Conservation (phyloP, 352 stramenopile species). For the Aphanomyces astaci region DNA sequence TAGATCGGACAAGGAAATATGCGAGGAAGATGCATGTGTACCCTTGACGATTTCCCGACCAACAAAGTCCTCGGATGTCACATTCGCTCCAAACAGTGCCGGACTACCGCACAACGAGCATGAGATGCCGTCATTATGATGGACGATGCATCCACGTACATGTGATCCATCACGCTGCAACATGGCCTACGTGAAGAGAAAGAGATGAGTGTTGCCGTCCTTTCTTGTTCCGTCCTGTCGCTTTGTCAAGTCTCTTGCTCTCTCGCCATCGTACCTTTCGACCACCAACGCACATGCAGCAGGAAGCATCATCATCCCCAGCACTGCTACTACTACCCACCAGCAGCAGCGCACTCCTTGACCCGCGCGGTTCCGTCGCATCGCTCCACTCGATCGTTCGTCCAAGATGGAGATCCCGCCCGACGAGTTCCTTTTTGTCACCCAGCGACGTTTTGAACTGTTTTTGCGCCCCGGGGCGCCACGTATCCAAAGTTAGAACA, state of each 20-base stretch:
- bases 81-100: conserved; percentile 15
- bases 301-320: background rate
- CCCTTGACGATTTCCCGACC: conserved; percentile 6
- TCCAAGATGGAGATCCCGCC: no score
- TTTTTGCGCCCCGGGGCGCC: background rate
- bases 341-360: no score
- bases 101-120: background rate
- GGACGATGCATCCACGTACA: background rate
- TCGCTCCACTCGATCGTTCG: no score
- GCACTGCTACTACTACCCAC: background rate
- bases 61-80: background rate
- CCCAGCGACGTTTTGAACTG: background rate
- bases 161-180: background rate
- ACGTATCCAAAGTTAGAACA: background rate
- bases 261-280: background rate
- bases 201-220: no score
- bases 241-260: background rate
- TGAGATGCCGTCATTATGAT: background rate
- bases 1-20: background rate
- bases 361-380: no score
- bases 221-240: no score
- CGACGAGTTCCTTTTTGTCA: background rate
- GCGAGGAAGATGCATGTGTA: background rate
- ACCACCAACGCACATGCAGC: background rate
- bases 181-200: background rate